Evolutionary conservation across 352 stramenopile species (phyloP).

Genomic region (Peronosclerospora sorghi): DNA sequence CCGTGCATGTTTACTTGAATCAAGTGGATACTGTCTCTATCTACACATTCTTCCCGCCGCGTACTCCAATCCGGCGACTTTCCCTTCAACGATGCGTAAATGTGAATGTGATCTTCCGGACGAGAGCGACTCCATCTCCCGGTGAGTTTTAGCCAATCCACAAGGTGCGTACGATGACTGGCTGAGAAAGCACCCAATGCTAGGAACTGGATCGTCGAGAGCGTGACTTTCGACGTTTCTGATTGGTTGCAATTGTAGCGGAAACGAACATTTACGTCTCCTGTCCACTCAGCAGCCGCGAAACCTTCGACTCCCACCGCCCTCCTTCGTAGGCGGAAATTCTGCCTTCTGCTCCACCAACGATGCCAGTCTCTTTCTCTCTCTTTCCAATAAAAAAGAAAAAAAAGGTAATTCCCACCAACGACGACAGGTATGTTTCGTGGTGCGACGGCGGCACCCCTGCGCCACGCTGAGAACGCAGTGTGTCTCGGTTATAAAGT

Average conservation of each 20-base stretch:
- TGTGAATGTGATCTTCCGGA: too few species aligned
- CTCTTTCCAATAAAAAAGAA: conserved; percentile 83
- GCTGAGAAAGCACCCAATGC: conserved; percentile 6
- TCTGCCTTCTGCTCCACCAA: conserved; percentile 17
- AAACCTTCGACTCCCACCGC: background rate
- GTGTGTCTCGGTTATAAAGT: background rate
- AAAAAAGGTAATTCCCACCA: conserved; percentile 46
- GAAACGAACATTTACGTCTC: background rate
- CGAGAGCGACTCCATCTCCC: too few species aligned
- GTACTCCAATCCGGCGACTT: too few species aligned
- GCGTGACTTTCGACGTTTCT: background rate
- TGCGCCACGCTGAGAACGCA: background rate
- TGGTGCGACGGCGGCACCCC: background rate
- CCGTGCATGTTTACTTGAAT: too few species aligned
- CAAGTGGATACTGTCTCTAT: too few species aligned
- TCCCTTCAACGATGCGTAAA: too few species aligned
- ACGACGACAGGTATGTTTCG: conserved; percentile 34
- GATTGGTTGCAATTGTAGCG: background rate
- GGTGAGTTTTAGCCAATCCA: conserved; percentile 11
- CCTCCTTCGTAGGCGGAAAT: background rate
- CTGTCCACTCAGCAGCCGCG: background rate
- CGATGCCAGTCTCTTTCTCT: conserved; percentile 78
- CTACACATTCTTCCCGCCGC: too few species aligned
- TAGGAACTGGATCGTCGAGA: background rate
- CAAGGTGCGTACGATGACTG: conserved; percentile 10